These are phyloP conservation scores for Apium graveolens DNA, from an alignment of 129 eudicot species.

Conservation along the genomic window DNA sequence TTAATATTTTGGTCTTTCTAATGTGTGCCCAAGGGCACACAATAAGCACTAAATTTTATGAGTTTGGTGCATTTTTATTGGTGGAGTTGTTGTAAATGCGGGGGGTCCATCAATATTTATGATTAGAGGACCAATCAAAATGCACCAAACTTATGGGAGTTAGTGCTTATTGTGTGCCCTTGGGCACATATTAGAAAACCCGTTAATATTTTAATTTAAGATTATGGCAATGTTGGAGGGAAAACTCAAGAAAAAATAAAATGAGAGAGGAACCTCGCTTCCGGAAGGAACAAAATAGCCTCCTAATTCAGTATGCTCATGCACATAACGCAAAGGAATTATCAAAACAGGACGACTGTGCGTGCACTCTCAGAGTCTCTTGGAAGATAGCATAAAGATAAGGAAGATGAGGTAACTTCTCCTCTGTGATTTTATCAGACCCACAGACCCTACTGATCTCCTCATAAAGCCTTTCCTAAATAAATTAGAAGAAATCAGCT, in stretches of 20 bases:
- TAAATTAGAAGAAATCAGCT: neutral
- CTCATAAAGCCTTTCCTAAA: conserved; percentile 41
- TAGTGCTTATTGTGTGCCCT: no score
- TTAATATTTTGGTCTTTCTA: no score
- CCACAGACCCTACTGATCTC: conserved; percentile 54
- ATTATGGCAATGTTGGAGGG: neutral
- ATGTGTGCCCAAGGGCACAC: no score
- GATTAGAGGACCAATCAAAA: no score
- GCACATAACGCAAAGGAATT: conserved; percentile 43
- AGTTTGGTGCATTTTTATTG: no score
- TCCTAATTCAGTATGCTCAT: conserved; percentile 51
- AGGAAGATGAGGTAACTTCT: conserved; percentile 39
- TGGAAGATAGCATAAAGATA: conserved; percentile 45
- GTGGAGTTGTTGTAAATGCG: no score
- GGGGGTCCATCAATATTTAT: no score
- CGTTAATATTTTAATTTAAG: no score
- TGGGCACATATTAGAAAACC: no score
- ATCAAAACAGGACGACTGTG: conserved; percentile 47
- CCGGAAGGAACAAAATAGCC: conserved; percentile 58
- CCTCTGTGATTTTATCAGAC: conserved; percentile 38
- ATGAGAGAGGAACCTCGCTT: conserved; percentile 54
- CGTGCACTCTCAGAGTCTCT: conserved; percentile 50
- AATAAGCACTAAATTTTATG: no score
- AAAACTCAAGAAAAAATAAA: neutral
- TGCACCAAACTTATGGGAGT: no score